Base-by-base conservation (phyloP, 2,329 filamentous ascomycete genomes). In the Claviceps arundinis region DNA sequence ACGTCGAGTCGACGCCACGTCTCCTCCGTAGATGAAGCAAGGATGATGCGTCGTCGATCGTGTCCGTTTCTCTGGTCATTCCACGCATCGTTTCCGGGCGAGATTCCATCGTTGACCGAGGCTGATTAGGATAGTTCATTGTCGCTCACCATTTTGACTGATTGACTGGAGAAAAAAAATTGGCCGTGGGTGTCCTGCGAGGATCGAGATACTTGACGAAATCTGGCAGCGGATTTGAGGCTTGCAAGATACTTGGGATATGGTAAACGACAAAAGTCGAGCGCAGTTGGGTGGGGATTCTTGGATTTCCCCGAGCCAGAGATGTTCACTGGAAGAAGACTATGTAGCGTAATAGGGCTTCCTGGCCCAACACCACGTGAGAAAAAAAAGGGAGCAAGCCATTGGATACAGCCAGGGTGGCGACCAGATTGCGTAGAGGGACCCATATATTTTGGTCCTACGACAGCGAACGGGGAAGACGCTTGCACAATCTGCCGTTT, bases 111-210 rank as follows among this genome's bases (percentile, higher is more conserved):
- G 44, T 52, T 50, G 50, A 50, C 53, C 50, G 42, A 16, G 50
- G 17, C 30, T 13, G 26, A 46, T 47, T 56, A 57, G 53, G 52
- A 46, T 55, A 52, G 56, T 54, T 54, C 52, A 52, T 59, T 56
- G 62, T 64, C 64, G 66, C 80, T 81, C 78, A 85, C 81, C 81
- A 85, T 85, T 70, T 82, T 84, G 80, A 75, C 74, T 77, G 71
- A 76, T 75, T 74, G 66, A 68, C 64, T 69, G 64, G 37, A 44
- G n/a, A 16, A 38, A 22, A 24, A 30, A 65, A 67, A 66, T 63
- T 64, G 66, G 64, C 64, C 63, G 65, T 69, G 62, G 65, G 62
- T 61, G 57, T 67, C 66, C 69, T 69, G 73, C 72, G 74, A 76
- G 71, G 66, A 62, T 65, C 59, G 65, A 63, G 64, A 68, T 70